phyloP scores from a whole-genome alignment of 2,329 filamentous ascomycete species.

The Ophiocordyceps polyrhachis-furcata region DNA sequence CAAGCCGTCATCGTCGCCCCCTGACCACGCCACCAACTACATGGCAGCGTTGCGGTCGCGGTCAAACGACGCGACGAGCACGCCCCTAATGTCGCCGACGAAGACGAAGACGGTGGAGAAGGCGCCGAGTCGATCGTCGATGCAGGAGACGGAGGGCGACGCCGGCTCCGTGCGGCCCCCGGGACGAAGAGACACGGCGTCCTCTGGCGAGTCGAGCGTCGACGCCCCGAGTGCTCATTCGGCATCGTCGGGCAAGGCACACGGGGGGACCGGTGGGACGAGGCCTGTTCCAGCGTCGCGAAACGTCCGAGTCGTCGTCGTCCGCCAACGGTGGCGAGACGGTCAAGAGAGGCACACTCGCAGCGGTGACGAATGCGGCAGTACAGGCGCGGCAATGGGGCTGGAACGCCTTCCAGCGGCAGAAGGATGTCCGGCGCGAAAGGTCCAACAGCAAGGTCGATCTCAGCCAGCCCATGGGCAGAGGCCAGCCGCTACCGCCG shows the following conservation, averaged over 20 bases:
- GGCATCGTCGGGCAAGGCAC: constrained; percentile 19
- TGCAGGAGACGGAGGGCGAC: constrained; percentile 12
- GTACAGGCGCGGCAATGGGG: constrained; percentile 40
- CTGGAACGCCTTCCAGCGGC: constrained; percentile 34
- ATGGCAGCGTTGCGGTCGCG: constrained; percentile 52
- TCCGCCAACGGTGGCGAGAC: constrained; percentile 15
- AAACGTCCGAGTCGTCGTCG: constrained; percentile 19
- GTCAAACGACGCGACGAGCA: constrained; percentile 34
- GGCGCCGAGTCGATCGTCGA: constrained; percentile 28
- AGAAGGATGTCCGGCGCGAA: constrained; percentile 22
- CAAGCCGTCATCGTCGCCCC: constrained; percentile 34
- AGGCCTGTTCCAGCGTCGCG: constrained; percentile 20
- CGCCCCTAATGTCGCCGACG: constrained; percentile 17
- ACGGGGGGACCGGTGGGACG: constrained; percentile 19
- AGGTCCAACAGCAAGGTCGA: constrained; percentile 20
- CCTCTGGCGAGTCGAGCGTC: constrained; percentile 16
- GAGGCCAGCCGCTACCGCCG: constrained; percentile 65
- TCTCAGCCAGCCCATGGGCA: constrained; percentile 54
- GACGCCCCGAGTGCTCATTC: constrained; percentile 9
- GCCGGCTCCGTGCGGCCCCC: constrained; percentile 5
- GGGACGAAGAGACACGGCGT: constrained; percentile 18
- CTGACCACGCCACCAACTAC: constrained; percentile 40
- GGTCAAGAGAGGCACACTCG: constrained; percentile 29
- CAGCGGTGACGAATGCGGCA: constrained; percentile 36
- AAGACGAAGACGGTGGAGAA: constrained; percentile 19